phyloP scores from a whole-genome alignment of 2,329 filamentous ascomycete genomes.

The Sarocladium oryzae region DNA sequence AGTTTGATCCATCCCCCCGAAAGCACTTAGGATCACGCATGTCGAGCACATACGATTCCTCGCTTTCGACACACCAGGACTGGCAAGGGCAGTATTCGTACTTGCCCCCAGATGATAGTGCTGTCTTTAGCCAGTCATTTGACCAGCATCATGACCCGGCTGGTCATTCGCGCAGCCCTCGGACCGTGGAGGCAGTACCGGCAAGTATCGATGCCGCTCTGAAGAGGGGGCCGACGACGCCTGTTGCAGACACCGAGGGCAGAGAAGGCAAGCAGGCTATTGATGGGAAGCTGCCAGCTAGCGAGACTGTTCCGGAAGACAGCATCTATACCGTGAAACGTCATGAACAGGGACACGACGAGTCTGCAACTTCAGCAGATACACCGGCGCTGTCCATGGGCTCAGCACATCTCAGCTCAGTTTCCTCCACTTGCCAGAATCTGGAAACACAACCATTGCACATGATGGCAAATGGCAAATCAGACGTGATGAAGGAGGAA shows the following conservation, averaged over 20 bases:
- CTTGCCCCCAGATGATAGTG: slow-evolving; percentile 37
- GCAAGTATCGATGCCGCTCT: background rate
- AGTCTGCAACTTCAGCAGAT: slow-evolving; percentile 20
- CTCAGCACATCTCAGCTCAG: slow-evolving; percentile 34
- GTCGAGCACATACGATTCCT: slow-evolving; percentile 48
- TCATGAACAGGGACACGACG: background rate
- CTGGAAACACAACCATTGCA: slow-evolving; percentile 27
- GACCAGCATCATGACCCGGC: slow-evolving; percentile 30
- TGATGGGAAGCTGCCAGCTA: background rate
- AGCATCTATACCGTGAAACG: slow-evolving; percentile 1
- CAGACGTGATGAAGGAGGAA: slow-evolving; percentile 37
- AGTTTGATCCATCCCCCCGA: slow-evolving; percentile 40
- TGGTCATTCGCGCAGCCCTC: slow-evolving; percentile 22
- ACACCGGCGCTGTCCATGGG: slow-evolving; percentile 31
- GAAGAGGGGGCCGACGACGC: background rate
- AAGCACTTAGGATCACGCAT: slow-evolving; percentile 46
- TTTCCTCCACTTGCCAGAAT: slow-evolving; percentile 29
- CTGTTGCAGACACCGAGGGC: background rate
- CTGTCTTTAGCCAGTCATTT: slow-evolving; percentile 38
- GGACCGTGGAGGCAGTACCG: slow-evolving; percentile 19
- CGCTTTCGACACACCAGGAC: slow-evolving; percentile 47
- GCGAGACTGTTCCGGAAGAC: background rate
- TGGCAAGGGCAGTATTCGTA: slow-evolving; percentile 52
- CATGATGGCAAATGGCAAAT: background rate
- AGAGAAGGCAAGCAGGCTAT: background rate